Evolutionary conservation across 345 rosid genomes (phyloP).

Genomic region (Rubroshorea leprosula): DNA sequence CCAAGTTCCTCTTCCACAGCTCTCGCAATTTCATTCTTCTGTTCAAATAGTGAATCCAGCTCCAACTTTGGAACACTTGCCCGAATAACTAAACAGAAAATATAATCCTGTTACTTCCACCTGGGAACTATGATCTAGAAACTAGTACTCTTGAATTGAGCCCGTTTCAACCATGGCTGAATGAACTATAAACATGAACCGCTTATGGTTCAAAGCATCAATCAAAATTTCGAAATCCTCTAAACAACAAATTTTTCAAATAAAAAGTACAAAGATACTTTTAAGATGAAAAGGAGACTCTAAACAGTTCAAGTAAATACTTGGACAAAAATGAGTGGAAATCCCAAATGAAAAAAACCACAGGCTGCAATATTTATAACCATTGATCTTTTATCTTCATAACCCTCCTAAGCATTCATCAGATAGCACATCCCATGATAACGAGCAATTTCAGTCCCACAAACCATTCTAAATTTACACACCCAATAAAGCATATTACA

Average conservation of each 20-base stretch:
- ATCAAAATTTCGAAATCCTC: neutral
- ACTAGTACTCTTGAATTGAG: neutral
- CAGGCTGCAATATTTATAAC: neutral
- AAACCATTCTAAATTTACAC: too few relatives aligned
- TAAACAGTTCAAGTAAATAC: neutral
- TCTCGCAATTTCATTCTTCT: constrained; percentile 41
- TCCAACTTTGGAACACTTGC: constrained; percentile 42
- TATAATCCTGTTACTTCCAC: neutral
- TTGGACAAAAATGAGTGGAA: neutral
- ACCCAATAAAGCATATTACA: too few relatives aligned
- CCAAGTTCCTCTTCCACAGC: constrained; percentile 48
- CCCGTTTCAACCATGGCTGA: neutral
- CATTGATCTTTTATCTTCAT: too few relatives aligned
- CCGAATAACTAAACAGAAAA: constrained; percentile 19
- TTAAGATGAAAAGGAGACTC: neutral
- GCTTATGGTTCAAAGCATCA: neutral
- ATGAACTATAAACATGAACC: neutral
- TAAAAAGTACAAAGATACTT: neutral
- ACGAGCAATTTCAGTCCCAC: too few relatives aligned
- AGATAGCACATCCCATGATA: too few relatives aligned
- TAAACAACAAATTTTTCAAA: neutral
- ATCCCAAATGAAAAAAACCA: neutral
- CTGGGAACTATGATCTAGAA: neutral
- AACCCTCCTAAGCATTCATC: too few relatives aligned
- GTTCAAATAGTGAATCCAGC: constrained; percentile 44